phyloP scores from a whole-genome alignment of 2,329 filamentous ascomycete species.

The Macrophomina tecta region DNA sequence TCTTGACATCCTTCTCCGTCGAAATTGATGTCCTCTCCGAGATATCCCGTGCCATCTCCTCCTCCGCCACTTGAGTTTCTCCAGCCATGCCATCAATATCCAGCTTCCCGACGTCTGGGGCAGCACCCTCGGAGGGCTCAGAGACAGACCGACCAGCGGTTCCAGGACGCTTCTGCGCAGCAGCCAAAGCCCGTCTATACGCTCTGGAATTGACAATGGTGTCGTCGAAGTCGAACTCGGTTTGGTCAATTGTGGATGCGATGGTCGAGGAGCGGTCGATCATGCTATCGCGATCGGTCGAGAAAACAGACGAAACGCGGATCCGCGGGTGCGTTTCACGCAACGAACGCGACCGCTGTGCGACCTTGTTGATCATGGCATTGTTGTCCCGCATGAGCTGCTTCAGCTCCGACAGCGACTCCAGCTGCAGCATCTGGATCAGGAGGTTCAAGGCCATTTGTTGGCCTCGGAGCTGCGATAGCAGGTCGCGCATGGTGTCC shows the following conservation, averaged over 20 bases:
- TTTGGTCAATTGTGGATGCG: slow-evolving; percentile 31
- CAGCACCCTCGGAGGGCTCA: not conserved
- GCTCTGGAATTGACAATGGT: slow-evolving; percentile 41
- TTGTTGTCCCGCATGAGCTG: slow-evolving; percentile 40
- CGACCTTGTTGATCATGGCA: slow-evolving; percentile 36
- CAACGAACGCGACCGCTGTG: slow-evolving; percentile 37
- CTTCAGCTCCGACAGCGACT: slow-evolving; percentile 42
- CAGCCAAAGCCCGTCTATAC: slow-evolving; percentile 40
- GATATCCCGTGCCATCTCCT: not conserved
- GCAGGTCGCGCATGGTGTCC: slow-evolving; percentile 42
- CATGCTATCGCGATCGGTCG: slow-evolving; percentile 26
- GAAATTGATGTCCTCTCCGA: not conserved
- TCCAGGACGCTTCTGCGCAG: slow-evolving; percentile 16
- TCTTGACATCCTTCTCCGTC: not conserved
- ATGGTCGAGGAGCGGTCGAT: slow-evolving; percentile 33
- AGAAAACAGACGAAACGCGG: slow-evolving; percentile 38
- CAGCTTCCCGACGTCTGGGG: slow-evolving; percentile 1
- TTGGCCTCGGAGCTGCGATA: slow-evolving; percentile 43
- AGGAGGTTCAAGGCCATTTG: slow-evolving; percentile 41
- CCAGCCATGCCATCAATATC: not conserved
- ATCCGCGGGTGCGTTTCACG: slow-evolving; percentile 38
- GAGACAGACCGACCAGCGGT: slow-evolving; percentile 6
- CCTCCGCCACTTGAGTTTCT: no score
- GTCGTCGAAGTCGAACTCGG: slow-evolving; percentile 42
- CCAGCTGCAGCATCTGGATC: slow-evolving; percentile 44